These are phyloP conservation scores for Dothideomycetes sp. DNA, from an alignment of 2,329 filamentous ascomycete genomes.

Conservation along the genomic window DNA sequence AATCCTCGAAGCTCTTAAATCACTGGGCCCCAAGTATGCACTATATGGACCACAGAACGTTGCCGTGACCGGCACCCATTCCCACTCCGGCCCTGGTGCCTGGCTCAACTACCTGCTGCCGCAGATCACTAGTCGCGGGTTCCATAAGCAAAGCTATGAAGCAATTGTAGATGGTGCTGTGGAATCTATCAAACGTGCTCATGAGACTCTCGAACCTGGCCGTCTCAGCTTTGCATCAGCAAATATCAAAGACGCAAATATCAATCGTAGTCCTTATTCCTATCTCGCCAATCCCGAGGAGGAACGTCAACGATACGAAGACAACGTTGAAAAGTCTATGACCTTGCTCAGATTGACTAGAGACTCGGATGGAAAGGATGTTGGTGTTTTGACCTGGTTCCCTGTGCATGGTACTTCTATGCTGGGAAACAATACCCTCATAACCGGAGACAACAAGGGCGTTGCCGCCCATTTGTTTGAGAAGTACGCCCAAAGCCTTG, in stretches of 20 bases:
- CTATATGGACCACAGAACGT: conserved; percentile 72
- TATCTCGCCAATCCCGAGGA: conserved; percentile 75
- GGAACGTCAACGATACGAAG: conserved; percentile 60
- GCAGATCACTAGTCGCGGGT: conserved; percentile 80
- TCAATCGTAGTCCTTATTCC: conserved; percentile 79
- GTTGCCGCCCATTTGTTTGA: conserved; percentile 82
- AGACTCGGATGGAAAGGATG: conserved; percentile 61
- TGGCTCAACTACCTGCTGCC: conserved; percentile 93
- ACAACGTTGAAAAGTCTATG: conserved; percentile 63
- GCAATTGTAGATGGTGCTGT: conserved; percentile 82
- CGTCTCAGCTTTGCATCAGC: conserved; percentile 59
- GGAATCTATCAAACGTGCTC: conserved; percentile 70
- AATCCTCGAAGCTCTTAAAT: conserved; percentile 64
- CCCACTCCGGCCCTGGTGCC: conserved; percentile 79
- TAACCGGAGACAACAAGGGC: conserved; percentile 94
- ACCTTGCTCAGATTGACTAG: conserved; percentile 64
- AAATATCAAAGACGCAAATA: conserved; percentile 64
- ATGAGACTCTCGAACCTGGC: conserved; percentile 59
- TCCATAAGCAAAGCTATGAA: conserved; percentile 74
- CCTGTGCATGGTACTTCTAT: conserved; percentile 86
- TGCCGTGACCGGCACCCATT: conserved; percentile 86
- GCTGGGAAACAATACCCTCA: conserved; percentile 80
- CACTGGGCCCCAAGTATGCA: conserved; percentile 60
- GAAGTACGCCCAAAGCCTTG: conserved; percentile 33
- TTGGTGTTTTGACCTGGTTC: conserved; percentile 82